phyloP scores from a whole-genome alignment of 1,139 yeast genomes.

The Suhomyces anneliseae region DNA sequence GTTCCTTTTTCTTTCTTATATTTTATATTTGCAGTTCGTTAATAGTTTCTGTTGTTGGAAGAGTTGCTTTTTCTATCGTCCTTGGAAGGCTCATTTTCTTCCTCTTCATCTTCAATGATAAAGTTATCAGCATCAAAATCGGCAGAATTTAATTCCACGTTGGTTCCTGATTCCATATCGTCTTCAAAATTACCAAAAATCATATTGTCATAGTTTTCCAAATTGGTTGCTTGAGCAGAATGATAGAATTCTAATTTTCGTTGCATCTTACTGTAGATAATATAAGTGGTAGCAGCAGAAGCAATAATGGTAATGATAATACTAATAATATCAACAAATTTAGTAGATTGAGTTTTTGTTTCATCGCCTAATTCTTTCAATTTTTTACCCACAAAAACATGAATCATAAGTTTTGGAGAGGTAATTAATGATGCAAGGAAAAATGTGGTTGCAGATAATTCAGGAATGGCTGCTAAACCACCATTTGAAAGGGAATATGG shows the following conservation, averaged over 20 bases:
- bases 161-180: slow-evolving; percentile 33
- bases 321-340: slow-evolving; percentile 62
- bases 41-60: slow-evolving; percentile 8
- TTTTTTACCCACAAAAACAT: slow-evolving; percentile 78
- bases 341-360: slow-evolving; percentile 50
- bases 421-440: slow-evolving; percentile 71
- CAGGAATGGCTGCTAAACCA: slow-evolving; percentile 84
- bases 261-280: slow-evolving; percentile 67
- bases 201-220: slow-evolving; percentile 25
- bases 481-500: slow-evolving; percentile 94
- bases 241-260: slow-evolving; percentile 37
- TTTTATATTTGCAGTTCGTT: background rate
- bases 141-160: slow-evolving; percentile 35
- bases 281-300: slow-evolving; percentile 63
- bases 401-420: slow-evolving; percentile 78
- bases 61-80: slow-evolving; percentile 2
- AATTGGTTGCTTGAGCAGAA: slow-evolving; percentile 12
- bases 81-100: background rate
- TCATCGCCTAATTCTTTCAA: slow-evolving; percentile 67
- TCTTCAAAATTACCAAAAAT: slow-evolving; percentile 44
- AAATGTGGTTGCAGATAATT: slow-evolving; percentile 61
- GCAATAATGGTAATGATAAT: slow-evolving; percentile 59
- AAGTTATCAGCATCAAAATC: slow-evolving; percentile 41
- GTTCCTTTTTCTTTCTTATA: no score
- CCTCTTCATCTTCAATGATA: slow-evolving; percentile 32